A percentile compares a stretch with the other conserved stretches of the same genome.
Evolutionary conservation across 352 stramenopile genomes (phyloP).

Genomic region (Phytophthora fragariae): DNA sequence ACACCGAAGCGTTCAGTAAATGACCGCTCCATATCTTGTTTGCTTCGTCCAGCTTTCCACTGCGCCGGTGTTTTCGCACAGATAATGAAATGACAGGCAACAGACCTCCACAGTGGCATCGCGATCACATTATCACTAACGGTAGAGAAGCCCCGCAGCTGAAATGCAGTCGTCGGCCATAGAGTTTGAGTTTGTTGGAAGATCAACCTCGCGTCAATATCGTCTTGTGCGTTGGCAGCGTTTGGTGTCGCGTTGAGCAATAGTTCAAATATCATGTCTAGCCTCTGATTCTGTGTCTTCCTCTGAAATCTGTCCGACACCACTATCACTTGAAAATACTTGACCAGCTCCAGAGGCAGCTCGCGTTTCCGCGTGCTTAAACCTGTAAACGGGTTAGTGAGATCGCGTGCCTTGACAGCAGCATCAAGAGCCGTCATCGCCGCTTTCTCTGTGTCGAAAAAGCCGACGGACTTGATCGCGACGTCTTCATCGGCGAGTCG

Average conservation of each 20-base stretch:
- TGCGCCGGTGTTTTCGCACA: slow-evolving; percentile 57
- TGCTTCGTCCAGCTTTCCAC: slow-evolving; percentile 39
- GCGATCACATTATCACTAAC: slow-evolving; percentile 43
- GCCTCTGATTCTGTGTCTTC: slow-evolving; percentile 51
- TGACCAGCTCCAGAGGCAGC: slow-evolving; percentile 40
- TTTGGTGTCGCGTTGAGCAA: slow-evolving; percentile 21
- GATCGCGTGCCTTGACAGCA: slow-evolving; percentile 45
- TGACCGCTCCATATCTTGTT: slow-evolving; percentile 26
- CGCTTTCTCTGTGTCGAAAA: slow-evolving; percentile 67
- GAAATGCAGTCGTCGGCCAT: slow-evolving; percentile 10
- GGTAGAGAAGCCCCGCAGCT: slow-evolving; percentile 46
- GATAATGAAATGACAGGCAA: slow-evolving; percentile 54
- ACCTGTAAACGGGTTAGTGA: slow-evolving; percentile 54
- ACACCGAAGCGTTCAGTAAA: slow-evolving; percentile 65
- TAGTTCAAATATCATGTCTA: slow-evolving; percentile 55
- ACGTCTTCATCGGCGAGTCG: slow-evolving; percentile 56
- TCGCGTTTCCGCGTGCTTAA: slow-evolving; percentile 31
- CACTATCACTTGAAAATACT: slow-evolving; percentile 58
- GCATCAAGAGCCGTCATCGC: slow-evolving; percentile 49
- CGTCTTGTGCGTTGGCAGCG: slow-evolving; percentile 15
- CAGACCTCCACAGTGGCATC: slow-evolving; percentile 52
- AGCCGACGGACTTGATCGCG: slow-evolving; percentile 52
- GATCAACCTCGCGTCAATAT: not conserved
- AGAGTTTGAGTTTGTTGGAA: slow-evolving; percentile 17
- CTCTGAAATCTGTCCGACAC: slow-evolving; percentile 64